Base-by-base conservation (phyloP, 2,329 filamentous ascomycete species). In the Penicillium paneum region DNA sequence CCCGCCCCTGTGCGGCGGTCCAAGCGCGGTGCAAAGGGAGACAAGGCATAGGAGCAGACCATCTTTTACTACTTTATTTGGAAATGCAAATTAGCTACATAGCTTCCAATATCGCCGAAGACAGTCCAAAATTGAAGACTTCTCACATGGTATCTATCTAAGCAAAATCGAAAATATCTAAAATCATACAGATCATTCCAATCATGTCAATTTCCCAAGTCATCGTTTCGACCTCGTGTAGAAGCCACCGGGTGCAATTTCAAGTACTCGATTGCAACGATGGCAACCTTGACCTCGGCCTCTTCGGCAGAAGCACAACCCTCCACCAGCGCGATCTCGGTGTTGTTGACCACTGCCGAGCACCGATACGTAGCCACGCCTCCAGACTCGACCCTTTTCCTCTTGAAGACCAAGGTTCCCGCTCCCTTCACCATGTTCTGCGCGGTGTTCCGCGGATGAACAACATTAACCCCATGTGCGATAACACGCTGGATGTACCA, bases 401-500 rank as follows among this genome's bases (percentile, higher is more conserved):
- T 38, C 32, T 59, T 57, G n/a, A 68, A 68, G 0, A 45, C 29
- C 8, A 65, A 19, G 0, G 15, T 52, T 0, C 56, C 58, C 2
- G 40, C 48, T 2, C 43, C 43, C 55, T 60, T 66, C 1, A 84
- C 84, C 31, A 88, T 61, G 41, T 79, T 73, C 0, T 87, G 86
- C 8, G 95, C 72, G 54, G 84, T 78, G 67, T 90, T 86, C 70
- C 90, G 92, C 8, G 83, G 83, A 66, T 84, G 81, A 46, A 76
- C 64, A 3, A 79, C 72, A 44, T 86, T 78, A 3, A 93, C 65
- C 3, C 81, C 81, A 1, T 78, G 73, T 0, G 67, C 62, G 10
- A 95, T 63, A 11, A 91, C 75, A 2, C 85, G 79, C 0, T 81
- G 74, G 54, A 96, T 71, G 59, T 84, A 83, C 0, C 73, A 68